Conservation (phyloP, 2,329 filamentous ascomycete genomes). For the Paramyrothecium sp. region DNA sequence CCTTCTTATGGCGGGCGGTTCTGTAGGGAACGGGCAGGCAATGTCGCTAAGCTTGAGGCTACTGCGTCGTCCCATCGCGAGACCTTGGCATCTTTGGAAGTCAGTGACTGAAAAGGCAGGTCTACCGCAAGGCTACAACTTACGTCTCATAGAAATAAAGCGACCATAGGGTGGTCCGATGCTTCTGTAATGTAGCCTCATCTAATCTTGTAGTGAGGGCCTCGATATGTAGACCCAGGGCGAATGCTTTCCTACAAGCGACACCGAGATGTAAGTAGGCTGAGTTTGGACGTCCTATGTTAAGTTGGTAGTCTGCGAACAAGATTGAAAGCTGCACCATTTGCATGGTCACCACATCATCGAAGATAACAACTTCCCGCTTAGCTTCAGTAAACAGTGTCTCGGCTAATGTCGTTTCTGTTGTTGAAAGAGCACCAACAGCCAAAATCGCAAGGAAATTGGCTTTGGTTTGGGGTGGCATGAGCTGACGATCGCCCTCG, state of each 20-base stretch:
- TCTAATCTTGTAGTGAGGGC: background rate
- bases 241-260: slow-evolving; percentile 1
- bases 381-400: background rate
- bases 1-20: background rate
- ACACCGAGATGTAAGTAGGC: slow-evolving; percentile 1
- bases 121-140: background rate
- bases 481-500: background rate
- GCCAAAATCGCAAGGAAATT: background rate
- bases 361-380: background rate
- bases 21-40: background rate
- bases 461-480: background rate
- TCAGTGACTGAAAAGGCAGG: background rate
- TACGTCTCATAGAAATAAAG: slow-evolving; percentile 2
- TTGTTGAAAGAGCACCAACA: slow-evolving; percentile 1
- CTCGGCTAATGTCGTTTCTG: background rate
- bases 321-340: slow-evolving; percentile 1
- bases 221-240: slow-evolving; percentile 1
- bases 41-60: background rate
- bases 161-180: background rate
- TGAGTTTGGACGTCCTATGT: slow-evolving; percentile 1
- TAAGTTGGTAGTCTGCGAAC: background rate
- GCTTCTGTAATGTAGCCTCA: background rate
- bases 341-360: background rate
- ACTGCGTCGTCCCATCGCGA: background rate
- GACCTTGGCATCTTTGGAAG: background rate